Evolutionary conservation across 2,329 filamentous ascomycete genomes (phyloP), one percentile per base, ranked within the genome.

Genomic region (Diaporthe sp.): DNA sequence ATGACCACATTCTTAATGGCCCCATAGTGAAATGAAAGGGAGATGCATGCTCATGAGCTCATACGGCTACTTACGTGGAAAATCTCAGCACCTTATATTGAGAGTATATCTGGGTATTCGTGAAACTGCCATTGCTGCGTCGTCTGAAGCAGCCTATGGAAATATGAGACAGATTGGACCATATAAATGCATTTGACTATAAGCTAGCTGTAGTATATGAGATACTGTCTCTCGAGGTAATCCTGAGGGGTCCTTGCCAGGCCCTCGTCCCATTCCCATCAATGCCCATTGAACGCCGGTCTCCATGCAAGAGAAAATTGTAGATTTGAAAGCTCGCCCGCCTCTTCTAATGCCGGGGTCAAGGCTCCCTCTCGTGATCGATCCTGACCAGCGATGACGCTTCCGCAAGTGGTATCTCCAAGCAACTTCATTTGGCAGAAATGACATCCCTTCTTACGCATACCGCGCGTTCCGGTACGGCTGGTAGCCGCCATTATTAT

Each of bases 231-330:
- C 52, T 45, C n/a, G 12, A 40, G 33, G 33, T 54, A 69, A 22
- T 57, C 54, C 71, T 45, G 19, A 25, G 8, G 42, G 33, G 58
- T 45, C 55, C 68, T 35, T 28, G 42, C 47, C 57, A 28, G 45
- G 35, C 50, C 47, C 30, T 22, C 40, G 28, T 66, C 47, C 40
- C 30, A 15, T 64, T 54, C 45, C 64, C 45, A 72, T 42, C 45
- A 54, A 61, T 72, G 67, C 57, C 73, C 67, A 25, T 66, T 50
- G 30, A 72, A 74, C 73, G 73, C 73, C 73, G 40, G 22, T 45
- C 13, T 66, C 52, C 40, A 71, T 74, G 73, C 58, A 52, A 33
- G 40, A 45, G n/a, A 55, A 35, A 74, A 30, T 19, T 42, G 42
- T 54, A 38, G 28, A 8, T 33, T n/a, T n/a, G 25, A 25, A 61